Percentiles rank a stretch among this genome's conserved stretches.
Evolutionary conservation across 768 basidiomycete genomes (phyloP).

Genomic region (Suillus subaureus): DNA sequence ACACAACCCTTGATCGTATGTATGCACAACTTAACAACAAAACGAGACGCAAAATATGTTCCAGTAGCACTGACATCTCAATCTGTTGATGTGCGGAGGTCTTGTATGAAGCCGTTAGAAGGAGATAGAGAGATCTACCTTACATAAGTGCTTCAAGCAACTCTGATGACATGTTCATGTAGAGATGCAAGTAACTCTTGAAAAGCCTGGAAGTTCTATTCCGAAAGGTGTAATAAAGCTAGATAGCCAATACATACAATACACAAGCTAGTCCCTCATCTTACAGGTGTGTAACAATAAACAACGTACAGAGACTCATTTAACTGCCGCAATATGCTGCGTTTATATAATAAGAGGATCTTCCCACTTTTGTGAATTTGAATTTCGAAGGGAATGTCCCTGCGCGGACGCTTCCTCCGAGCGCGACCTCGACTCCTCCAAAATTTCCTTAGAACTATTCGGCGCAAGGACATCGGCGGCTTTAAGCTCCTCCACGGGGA

Average conservation of each 20-base stretch:
- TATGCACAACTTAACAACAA: not conserved
- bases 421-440: not conserved
- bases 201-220: too few relatives aligned
- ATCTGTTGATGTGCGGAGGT: too few relatives aligned
- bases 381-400: not conserved
- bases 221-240: not conserved
- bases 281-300: not conserved
- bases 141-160: too few relatives aligned
- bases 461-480: not conserved
- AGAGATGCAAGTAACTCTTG: too few relatives aligned
- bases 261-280: not conserved
- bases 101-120: too few relatives aligned
- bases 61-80: not conserved
- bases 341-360: slow-evolving; percentile 7
- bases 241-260: not conserved
- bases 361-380: not conserved
- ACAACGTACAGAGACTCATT: not conserved
- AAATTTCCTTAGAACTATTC: not conserved
- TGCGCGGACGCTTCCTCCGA: not conserved
- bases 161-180: too few relatives aligned
- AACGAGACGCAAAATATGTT: not conserved
- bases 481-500: slow-evolving; percentile 30
- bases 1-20: not conserved
- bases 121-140: too few relatives aligned
- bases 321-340: not conserved